Evolutionary conservation across 2,329 filamentous ascomycete species (phyloP).

Genomic region (Ilyonectria mors-panacis): DNA sequence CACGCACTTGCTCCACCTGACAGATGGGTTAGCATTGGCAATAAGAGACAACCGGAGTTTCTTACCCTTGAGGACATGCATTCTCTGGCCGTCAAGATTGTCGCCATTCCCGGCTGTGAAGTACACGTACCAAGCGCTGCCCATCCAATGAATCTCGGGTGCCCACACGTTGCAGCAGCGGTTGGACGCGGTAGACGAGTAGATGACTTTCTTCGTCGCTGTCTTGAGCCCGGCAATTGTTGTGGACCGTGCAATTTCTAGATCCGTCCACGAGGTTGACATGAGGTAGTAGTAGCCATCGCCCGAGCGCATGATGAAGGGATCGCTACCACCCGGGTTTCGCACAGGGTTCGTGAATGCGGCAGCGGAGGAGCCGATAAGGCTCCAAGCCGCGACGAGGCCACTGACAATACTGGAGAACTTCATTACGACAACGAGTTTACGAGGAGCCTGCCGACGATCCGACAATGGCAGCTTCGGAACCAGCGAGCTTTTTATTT

Average conservation of each 20-base stretch:
- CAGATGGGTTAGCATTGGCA: background rate
- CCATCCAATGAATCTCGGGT: conserved; percentile 66
- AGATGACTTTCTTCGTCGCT: conserved; percentile 64
- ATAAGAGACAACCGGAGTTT: background rate
- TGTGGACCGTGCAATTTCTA: conserved; percentile 66
- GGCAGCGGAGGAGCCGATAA: conserved; percentile 32
- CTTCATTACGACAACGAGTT: conserved; percentile 18
- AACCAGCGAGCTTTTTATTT: conserved; percentile 7
- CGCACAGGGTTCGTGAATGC: conserved; percentile 68
- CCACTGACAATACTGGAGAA: conserved; percentile 15
- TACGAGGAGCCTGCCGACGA: background rate
- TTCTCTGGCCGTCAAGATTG: conserved; percentile 64
- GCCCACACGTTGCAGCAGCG: conserved; percentile 71
- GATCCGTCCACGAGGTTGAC: conserved; percentile 67
- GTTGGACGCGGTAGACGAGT: conserved; percentile 60
- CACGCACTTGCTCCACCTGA: conserved; percentile 65
- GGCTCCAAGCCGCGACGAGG: conserved; percentile 11
- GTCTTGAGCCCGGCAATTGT: conserved; percentile 68
- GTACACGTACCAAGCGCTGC: conserved; percentile 66
- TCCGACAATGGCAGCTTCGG: background rate
- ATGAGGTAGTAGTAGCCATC: conserved; percentile 69
- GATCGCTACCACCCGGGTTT: conserved; percentile 64
- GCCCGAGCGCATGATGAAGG: conserved; percentile 64
- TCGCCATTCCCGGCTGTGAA: conserved; percentile 64
- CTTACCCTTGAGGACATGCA: conserved; percentile 65